A percentile compares a stretch with the other conserved stretches of the same genome.
These are phyloP conservation scores for Fragilariopsis cylindrus DNA, from an alignment of 108 stramenopile genomes.

Conservation along the genomic window DNA sequence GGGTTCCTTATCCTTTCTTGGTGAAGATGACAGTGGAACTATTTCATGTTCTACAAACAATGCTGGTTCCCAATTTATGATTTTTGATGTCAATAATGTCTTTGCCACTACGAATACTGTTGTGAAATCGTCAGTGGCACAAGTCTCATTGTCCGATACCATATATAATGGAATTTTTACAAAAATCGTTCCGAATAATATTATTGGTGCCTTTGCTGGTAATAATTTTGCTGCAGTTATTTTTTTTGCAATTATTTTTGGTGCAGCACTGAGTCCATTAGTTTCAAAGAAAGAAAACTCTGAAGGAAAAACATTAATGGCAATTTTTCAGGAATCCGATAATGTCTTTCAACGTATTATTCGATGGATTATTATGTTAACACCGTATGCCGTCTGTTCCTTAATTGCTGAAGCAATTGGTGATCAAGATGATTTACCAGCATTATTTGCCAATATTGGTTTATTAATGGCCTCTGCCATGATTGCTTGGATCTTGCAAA, in stretches of 20 bases:
- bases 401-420: conserved; percentile 39
- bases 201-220: conserved; percentile 31
- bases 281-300: background rate
- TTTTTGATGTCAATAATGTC: conserved; percentile 36
- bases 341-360: conserved; percentile 38
- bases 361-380: conserved; percentile 30
- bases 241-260: conserved; percentile 28
- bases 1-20: conserved; percentile 20
- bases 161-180: conserved; percentile 40
- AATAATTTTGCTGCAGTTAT: conserved; percentile 42
- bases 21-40: conserved; percentile 41
- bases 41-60: conserved; percentile 28
- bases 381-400: conserved; percentile 36
- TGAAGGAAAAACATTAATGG: background rate
- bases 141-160: conserved; percentile 26
- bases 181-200: conserved; percentile 35
- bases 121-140: background rate
- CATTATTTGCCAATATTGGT: conserved; percentile 23
- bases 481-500: conserved; percentile 21
- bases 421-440: conserved; percentile 16
- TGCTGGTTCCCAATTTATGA: conserved; percentile 29
- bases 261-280: conserved; percentile 21
- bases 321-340: conserved; percentile 31
- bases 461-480: conserved; percentile 28
- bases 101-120: conserved; percentile 22